Percentiles rank a stretch among this genome's conserved stretches.
phyloP scores from a whole-genome alignment of 2,329 filamentous ascomycete genomes.

The Sporothrix sp. region DNA sequence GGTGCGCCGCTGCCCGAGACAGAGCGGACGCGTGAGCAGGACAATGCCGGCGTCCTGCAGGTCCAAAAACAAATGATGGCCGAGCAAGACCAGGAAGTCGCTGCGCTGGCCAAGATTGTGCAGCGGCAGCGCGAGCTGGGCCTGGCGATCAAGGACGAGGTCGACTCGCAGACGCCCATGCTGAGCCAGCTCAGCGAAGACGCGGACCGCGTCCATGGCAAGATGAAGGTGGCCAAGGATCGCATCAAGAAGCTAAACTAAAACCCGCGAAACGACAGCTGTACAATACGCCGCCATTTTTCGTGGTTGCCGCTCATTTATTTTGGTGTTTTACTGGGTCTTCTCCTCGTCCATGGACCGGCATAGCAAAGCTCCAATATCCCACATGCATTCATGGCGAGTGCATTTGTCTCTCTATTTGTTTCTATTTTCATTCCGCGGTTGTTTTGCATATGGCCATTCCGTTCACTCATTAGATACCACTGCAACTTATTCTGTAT shows the following conservation, averaged over 20 bases:
- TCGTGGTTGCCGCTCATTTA: not conserved
- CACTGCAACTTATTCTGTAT: not conserved
- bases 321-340: not conserved
- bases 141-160: slow-evolving; percentile 62
- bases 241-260: slow-evolving; percentile 52
- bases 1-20: slow-evolving; percentile 67
- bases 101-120: slow-evolving; percentile 58
- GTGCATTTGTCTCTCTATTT: not conserved
- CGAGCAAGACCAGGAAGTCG: slow-evolving; percentile 65
- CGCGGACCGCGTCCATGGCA: slow-evolving; percentile 53
- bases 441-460: too few relatives aligned
- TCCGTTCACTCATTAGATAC: not conserved
- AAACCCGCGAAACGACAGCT: not conserved
- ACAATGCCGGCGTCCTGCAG: slow-evolving; percentile 64
- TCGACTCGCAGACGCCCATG: slow-evolving; percentile 62
- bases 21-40: slow-evolving; percentile 63
- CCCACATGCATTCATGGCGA: not conserved
- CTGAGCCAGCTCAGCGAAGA: slow-evolving; percentile 58
- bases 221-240: slow-evolving; percentile 65
- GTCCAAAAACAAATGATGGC: slow-evolving; percentile 65
- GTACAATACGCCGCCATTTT: not conserved
- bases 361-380: slow-evolving; percentile 1
- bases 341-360: not conserved
- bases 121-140: slow-evolving; percentile 69
- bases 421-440: not conserved